Base-by-base conservation (phyloP, 179 eudicot species). In the Nepenthes alata region DNA sequence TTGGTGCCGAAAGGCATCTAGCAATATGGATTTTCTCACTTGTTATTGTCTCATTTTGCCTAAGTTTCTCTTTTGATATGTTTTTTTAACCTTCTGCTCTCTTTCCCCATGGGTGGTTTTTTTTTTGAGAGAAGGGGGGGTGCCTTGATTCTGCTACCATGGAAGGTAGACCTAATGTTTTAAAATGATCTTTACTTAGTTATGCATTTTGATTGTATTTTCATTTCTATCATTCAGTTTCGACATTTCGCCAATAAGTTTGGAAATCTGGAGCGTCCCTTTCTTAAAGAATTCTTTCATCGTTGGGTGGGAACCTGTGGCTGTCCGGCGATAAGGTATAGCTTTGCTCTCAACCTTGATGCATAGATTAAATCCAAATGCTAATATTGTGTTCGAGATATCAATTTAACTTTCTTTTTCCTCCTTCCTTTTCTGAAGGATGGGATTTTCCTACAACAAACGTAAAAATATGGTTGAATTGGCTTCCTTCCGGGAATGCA, bases 221-320 rank as follows among this genome's bases (percentile, higher is more conserved):
- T 11, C 10, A 11, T 9, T 47, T 44, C 51, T 13, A 11, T 36
- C 59, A 70, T 74, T 76, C 84, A 93, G 96, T 93, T 93, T 64
- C 95, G 98, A 47, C 98, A 93, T 68, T 80, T 77, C 58, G 95
- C 95, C 62, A 93, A 93, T 72, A 89, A 93, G 77, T 70, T 89
- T 67, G 98, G 98, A 58, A 93, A 93, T 81, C 88, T 93, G 44
- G 98, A 93, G 76, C 95, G 98, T 35, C 96, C 98, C 59, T 93
- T 93, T 66, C 90, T 93, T 12, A 93, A 85, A 72, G 98, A 93
- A 64, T 93, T 86, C 75, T 93, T 93, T 67, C 89, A 87, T 78
- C 88, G 98, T 44, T 93, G 98, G 98, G 90, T 93, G 67, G 96
- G 81, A 75, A 82, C 86, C 63, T 89, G 95, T 78, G 96, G 98